Conservation (phyloP, 2,329 filamentous ascomycete species). For the Didymella pomorum region DNA sequence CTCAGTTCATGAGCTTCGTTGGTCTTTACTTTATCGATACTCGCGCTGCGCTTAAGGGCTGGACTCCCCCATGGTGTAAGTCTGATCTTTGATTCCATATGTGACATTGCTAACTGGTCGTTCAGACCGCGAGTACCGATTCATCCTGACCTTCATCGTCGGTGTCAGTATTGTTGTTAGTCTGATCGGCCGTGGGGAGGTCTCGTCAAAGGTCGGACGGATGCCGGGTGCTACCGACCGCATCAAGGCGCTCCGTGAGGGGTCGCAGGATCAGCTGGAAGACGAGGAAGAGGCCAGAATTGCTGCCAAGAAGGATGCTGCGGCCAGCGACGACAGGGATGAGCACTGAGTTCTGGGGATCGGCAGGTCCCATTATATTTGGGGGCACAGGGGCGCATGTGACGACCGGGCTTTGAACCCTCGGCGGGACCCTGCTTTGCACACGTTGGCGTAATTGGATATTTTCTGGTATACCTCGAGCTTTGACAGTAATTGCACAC, state of each 20-base stretch:
- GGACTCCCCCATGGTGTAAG: conserved; percentile 82
- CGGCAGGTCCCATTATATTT: conserved; percentile 18
- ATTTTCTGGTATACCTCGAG: conserved; percentile 6
- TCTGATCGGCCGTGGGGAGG: conserved; percentile 82
- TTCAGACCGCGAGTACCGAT: conserved; percentile 77
- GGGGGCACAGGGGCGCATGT: conserved; percentile 11
- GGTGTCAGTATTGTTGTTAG: conserved; percentile 82
- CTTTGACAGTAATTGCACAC: conserved; percentile 12
- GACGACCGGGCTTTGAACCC: conserved; percentile 2
- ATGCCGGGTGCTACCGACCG: conserved; percentile 54
- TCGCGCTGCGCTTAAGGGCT: conserved; percentile 74
- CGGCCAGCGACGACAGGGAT: conserved; percentile 29
- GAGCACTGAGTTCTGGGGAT: conserved; percentile 16
- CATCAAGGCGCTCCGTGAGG: conserved; percentile 58
- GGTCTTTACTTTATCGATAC: conserved; percentile 86
- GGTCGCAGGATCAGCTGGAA: conserved; percentile 39
- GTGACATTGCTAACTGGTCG: conserved; percentile 35
- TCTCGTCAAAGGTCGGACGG: conserved; percentile 65
- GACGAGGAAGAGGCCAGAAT: conserved; percentile 42
- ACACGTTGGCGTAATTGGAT: conserved; percentile 6
- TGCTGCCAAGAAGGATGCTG: conserved; percentile 37
- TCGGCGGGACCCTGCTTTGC: conserved; percentile 1
- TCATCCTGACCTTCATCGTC: conserved; percentile 89
- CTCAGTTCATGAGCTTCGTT: conserved; percentile 85
- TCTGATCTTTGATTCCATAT: background rate